Conservation (phyloP, 1,139 yeast genomes). For the Hemisphaericaspora lyxosophila region DNA sequence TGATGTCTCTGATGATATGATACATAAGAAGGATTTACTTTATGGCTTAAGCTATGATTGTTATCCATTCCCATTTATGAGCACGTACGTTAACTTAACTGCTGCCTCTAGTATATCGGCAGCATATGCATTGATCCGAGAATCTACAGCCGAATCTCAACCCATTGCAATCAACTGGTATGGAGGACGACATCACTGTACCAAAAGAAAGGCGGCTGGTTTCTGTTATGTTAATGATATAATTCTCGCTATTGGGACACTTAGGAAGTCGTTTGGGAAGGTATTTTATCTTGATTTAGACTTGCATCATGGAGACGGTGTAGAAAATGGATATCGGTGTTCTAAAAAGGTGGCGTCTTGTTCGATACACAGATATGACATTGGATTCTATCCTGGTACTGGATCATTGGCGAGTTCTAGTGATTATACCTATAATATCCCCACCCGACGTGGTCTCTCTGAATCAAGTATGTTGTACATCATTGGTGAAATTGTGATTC, state of each 20-base stretch:
- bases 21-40: conserved; percentile 6
- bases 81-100: conserved; percentile 46
- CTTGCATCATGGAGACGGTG: conserved; percentile 81
- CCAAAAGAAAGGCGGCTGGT: conserved; percentile 58
- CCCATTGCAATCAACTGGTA: conserved; percentile 66
- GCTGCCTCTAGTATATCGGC: conserved; percentile 63
- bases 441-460: conserved; percentile 55
- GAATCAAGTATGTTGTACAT: conserved; percentile 44
- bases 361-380: conserved; percentile 62
- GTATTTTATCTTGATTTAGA: conserved; percentile 71
- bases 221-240: conserved; percentile 75
- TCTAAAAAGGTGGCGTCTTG: conserved; percentile 59
- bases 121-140: conserved; percentile 32
- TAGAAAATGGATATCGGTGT: conserved; percentile 60
- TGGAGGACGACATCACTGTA: conserved; percentile 79
- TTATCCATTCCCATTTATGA: conserved; percentile 56
- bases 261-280: conserved; percentile 47
- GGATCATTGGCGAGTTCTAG: conserved; percentile 40
- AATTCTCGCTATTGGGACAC: conserved; percentile 48
- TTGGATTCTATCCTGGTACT: conserved; percentile 75
- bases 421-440: conserved; percentile 49
- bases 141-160: conserved; percentile 13
- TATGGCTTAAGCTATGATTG: conserved; percentile 55
- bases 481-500: conserved; percentile 42
- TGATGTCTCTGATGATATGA: conserved; percentile 3